Base-by-base conservation (phyloP, 176 grass and related monocot species). In the Dactylis glomerata region DNA sequence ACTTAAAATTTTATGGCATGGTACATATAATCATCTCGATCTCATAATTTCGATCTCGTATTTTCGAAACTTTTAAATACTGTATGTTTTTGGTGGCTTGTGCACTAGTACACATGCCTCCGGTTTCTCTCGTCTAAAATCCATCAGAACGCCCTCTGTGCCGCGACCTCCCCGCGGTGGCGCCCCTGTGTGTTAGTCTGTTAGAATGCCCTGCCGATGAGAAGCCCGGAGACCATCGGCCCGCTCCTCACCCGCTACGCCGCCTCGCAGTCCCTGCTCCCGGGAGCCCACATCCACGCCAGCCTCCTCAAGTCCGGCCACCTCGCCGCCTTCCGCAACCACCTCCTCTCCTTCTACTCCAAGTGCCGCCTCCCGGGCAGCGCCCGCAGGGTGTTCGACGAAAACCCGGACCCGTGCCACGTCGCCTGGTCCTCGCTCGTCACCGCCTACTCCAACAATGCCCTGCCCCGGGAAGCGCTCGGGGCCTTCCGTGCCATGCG, bases 401-500 rank as follows among this genome's bases (percentile, higher is more conserved):
- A 95, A 95, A 90, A 87, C 42, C 77, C 85, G 11, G 58, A 89
- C 19, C 91, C 85, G 64, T 82, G 87, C 86, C 85, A 92, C 31
- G 82, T 93, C 42, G 78, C 91, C 24, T 98, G 91, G 89, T 95
- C 93, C 34, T 92, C 96, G 31, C 93, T 95, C 75, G 90, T 98
- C 73, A 92, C 93, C 30, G 86, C 91, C 65, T 95, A 90, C 82
- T 74, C 89, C 56, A 87, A 88, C 83, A 98, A 92, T 16, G 77
- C 44, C 26, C 81, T 93, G 68, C 83, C 88, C 56, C 79, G 59
- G 62, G 85, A 90, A 16, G 86, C 92, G 5, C 82, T 98, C 42
- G 3, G 15, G 17, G 44, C 80, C 47, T 95, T 95, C 63, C 73
- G 52, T 17, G 58, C 50, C 56, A 95, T 95, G 96, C 93, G 87